Base-by-base conservation (phyloP, 2,329 filamentous ascomycete genomes). In the Raffaelea albimanens region DNA sequence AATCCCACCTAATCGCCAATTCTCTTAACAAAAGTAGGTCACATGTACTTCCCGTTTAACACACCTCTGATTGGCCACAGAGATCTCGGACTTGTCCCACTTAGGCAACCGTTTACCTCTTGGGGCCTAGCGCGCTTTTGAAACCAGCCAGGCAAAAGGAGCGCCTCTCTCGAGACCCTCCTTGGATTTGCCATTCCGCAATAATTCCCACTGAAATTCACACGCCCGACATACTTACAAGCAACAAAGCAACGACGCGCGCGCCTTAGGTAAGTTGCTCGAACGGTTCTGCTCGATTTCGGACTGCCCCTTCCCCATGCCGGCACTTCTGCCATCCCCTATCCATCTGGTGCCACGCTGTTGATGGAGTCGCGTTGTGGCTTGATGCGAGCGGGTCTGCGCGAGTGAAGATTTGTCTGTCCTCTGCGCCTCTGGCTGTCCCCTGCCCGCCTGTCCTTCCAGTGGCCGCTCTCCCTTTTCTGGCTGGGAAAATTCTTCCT, bases 181-280 rank as follows among this genome's bases (percentile, higher is more conserved):
- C 22, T n/a, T 47, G 43, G 14, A 31, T 22, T 13, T 42, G 19
- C 39, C 25, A 33, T 46, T 50, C n/a, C n/a, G n/a, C n/a, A n/a
- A n/a, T n/a, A n/a, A n/a, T n/a, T n/a, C 39, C 46, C 53, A 53
- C 49, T 50, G 44, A 38, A 45, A 51, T 45, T 31, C 45, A 36
- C 46, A 44, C 52, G 39, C 48, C 45, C 40, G 36, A 49, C 46
- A 43, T 46, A n/a, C n/a, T n/a, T n/a, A 40, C 50, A 47, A 49
- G 42, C 52, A 50, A 56, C 46, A 46, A 51, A 45, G 46, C 44
- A 45, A 36, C 47, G 40, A 46, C 52, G 34, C 52, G n/a, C n/a
- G 52, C 56, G 53, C 57, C 59, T 59, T 61, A 63, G 61, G 60
- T 63, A 61, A 62, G 60, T 61, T 59, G 55, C 55, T 55, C 58